Evolutionary conservation across 176 grass and related monocot genomes (phyloP), one percentile per base, ranked within the genome.

Genomic region (Echinochloa phyllopogon): DNA sequence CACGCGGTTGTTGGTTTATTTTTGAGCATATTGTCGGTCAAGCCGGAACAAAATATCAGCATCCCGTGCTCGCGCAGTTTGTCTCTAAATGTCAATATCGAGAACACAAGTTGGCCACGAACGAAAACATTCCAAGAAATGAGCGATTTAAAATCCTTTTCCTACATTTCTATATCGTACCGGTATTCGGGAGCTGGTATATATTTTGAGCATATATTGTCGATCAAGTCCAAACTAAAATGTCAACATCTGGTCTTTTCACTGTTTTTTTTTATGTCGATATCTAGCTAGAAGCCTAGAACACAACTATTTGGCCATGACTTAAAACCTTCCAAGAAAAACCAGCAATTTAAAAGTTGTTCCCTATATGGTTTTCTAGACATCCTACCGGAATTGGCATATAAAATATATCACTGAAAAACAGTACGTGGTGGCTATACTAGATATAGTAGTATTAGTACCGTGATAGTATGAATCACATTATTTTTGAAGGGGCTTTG

Each of bases 41-140:
- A 43, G 20, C 41, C 51, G n/a, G 41, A 60, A 51, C 49, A 53
- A 69, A 83, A 65, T 39, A 67, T 64, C 86, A 76, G 55, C 63
- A 42, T 77, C 63, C 5, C 15, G 16, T 33, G 0, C 18, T 50
- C 0, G 11, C 29, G n/a, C 21, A 8, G 42, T 17, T 27, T 48
- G 24, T 49, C 27, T 49, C 7, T 0, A 72, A 48, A 48, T 27
- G 69, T 49, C 69, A 72, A 29, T 49, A 16, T 72, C 43, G 3
- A 49, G 5, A 48, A 16, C n/a, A 48, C 69, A 72, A 74, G 45
- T 51, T 74, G 70, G n/a, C 13, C 6, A 74, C 18, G 3, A n/a
- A 43, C 12, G 10, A 23, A 14, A 61, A n/a, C 20, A 14, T 43
- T 24, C 17, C 67, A 25, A 43, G 20, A 25, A 45, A 70, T 5